These are phyloP conservation scores for Cichorium intybus DNA, from an alignment of 140 eudicot species.

Conservation along the genomic window DNA sequence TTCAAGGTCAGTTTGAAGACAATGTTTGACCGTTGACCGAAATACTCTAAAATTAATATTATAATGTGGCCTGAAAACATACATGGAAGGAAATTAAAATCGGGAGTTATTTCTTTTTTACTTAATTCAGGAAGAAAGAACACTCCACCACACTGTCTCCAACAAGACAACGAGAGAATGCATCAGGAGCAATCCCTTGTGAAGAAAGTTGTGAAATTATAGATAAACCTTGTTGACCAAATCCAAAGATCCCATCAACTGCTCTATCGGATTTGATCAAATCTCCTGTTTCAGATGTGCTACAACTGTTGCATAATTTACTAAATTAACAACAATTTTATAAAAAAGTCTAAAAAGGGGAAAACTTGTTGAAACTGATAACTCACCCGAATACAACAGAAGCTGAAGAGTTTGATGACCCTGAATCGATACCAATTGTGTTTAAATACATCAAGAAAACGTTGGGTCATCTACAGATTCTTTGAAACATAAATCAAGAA, in stretches of 20 bases:
- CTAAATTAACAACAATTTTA: background rate
- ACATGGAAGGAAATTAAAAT: background rate
- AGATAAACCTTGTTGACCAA: slow-evolving; percentile 87
- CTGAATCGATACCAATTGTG: slow-evolving; percentile 46
- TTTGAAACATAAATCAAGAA: slow-evolving; percentile 14
- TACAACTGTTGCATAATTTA: slow-evolving; percentile 59
- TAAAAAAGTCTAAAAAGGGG: no score
- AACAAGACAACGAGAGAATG: slow-evolving; percentile 78
- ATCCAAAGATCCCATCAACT: slow-evolving; percentile 89
- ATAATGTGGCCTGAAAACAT: slow-evolving; percentile 79
- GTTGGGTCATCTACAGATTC: slow-evolving; percentile 22
- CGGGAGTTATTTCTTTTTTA: background rate
- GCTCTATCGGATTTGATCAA: slow-evolving; percentile 77
- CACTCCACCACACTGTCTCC: slow-evolving; percentile 70
- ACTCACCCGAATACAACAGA: slow-evolving; percentile 76
- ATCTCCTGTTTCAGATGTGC: slow-evolving; percentile 79
- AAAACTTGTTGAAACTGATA: slow-evolving; percentile 16
- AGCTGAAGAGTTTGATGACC: slow-evolving; percentile 53
- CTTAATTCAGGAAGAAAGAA: slow-evolving; percentile 2
- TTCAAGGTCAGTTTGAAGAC: no score
- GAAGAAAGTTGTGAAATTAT: slow-evolving; percentile 82
- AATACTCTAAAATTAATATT: slow-evolving; percentile 74
- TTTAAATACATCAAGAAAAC: slow-evolving; percentile 54
- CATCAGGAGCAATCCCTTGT: slow-evolving; percentile 62
- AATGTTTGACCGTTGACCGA: slow-evolving; percentile 70